Conservation (phyloP, 306 rosid genomes). For the Quercus mongolica region DNA sequence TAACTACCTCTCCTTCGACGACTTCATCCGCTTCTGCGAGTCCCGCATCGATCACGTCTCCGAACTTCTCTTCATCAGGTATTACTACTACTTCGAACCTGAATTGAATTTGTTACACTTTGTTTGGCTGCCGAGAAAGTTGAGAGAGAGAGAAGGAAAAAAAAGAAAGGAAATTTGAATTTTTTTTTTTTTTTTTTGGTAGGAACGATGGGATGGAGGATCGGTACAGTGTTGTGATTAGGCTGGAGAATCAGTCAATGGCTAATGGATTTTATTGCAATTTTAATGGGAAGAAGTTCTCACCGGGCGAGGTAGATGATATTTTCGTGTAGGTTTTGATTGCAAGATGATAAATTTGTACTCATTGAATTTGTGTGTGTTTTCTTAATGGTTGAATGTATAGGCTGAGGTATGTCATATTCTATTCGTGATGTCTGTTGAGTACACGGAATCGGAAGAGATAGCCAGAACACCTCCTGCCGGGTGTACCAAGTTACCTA, state of each 20-base stretch:
- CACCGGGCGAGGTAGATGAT: constrained; percentile 64
- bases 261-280: constrained; percentile 51
- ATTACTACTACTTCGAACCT: not conserved
- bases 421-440: constrained; percentile 66
- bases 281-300: constrained; percentile 73
- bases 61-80: constrained; percentile 83
- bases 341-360: not conserved
- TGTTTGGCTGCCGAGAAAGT: not conserved
- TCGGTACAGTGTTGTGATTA: constrained; percentile 72
- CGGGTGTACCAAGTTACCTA: constrained; percentile 76
- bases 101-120: not conserved
- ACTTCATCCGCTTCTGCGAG: constrained; percentile 64
- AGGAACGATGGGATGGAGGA: constrained; percentile 92
- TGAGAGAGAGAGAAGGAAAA: not conserved
- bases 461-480: constrained; percentile 75
- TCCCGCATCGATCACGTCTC: constrained; percentile 54
- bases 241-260: constrained; percentile 39
- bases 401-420: constrained; percentile 93
- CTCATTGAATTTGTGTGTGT: constrained; percentile 1
- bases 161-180: not conserved
- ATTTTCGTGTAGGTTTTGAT: not conserved
- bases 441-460: constrained; percentile 74
- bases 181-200: not conserved
- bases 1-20: constrained; percentile 75
- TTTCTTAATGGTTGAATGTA: constrained; percentile 11